Evolutionary conservation across 179 eudicot genomes (phyloP), one percentile per base, ranked within the genome.

Genomic region (Silene vulgaris): DNA sequence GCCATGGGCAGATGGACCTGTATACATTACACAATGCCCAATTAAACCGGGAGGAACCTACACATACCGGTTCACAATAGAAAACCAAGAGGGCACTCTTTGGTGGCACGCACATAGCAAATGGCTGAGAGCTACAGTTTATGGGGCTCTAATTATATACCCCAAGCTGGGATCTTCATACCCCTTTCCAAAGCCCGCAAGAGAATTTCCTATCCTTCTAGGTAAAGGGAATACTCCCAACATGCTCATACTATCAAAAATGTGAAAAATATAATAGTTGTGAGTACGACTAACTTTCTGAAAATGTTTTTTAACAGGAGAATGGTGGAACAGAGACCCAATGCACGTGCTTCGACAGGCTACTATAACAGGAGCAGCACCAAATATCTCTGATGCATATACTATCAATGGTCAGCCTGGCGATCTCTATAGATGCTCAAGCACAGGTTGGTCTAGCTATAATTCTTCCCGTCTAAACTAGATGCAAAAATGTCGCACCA

Each of bases 381-480:
- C 97, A 32, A 89, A 91, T 75, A 79, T 89, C 35, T 93, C 98
- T 14, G 88, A 93, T 77, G 97, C 98, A 52, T 91, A 83, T 74
- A 90, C 98, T 64, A 90, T 93, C 26, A 90, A 93, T 52, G 98
- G 97, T 65, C 93, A 91, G 77, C 98, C 98, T 69, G 98, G 98
- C 60, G 97, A 89, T 76, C 88, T 93, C 14, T 86, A 87, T 78
- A 59, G 76, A 79, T 93, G 98, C 77, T 93, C 98, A 3, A 88
- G 84, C 71, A 72, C 75, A 93, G 97, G 98, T 93, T 78, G 57
- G 80, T 40, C 48, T 8, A 54, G 48, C 37, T 43, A 28, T 21
- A 16, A n/a, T 63, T 59, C 60, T 40, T 28, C 14, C 52, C 52
- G 20, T 37, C 12, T 40, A 19, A 37, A 17, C 50, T 23, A 45